phyloP scores from a whole-genome alignment of 1,284 basidiomycete species.

The Hymenochaete sp. region DNA sequence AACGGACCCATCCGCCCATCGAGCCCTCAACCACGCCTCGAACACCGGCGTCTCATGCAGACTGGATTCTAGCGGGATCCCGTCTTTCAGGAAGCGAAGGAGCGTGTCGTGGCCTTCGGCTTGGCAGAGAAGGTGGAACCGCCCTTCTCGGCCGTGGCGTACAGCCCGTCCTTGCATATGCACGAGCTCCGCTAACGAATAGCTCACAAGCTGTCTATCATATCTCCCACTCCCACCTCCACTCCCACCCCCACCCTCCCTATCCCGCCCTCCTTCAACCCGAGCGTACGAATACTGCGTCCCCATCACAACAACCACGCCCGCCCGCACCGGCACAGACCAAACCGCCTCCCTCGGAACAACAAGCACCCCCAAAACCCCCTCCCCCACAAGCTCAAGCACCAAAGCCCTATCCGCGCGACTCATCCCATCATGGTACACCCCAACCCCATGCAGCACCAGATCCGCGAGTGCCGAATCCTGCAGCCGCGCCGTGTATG shows the following conservation, averaged over 20 bases:
- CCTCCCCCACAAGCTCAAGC: slow-evolving; percentile 77
- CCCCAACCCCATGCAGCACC: slow-evolving; percentile 82
- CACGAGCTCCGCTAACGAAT: slow-evolving; percentile 73
- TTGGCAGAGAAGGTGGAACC: slow-evolving; percentile 84
- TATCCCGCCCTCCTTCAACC: slow-evolving; percentile 27
- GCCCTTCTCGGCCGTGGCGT: slow-evolving; percentile 51
- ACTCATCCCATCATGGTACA: slow-evolving; percentile 73
- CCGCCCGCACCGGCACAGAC: slow-evolving; percentile 75
- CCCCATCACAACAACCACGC: slow-evolving; percentile 83
- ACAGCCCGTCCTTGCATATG: slow-evolving; percentile 88
- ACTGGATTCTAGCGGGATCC: slow-evolving; percentile 82
- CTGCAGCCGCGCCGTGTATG: slow-evolving; percentile 51
- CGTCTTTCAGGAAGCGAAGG: slow-evolving; percentile 75
- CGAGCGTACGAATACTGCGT: slow-evolving; percentile 68
- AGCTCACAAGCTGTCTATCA: slow-evolving; percentile 71
- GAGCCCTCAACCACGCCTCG: slow-evolving; percentile 42
- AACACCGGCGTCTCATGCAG: slow-evolving; percentile 51
- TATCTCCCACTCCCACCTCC: slow-evolving; percentile 26
- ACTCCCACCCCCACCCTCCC: slow-evolving; percentile 24
- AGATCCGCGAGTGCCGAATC: slow-evolving; percentile 66
- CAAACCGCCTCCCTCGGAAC: slow-evolving; percentile 80
- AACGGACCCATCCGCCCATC: slow-evolving; percentile 28
- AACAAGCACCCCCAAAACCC: slow-evolving; percentile 76
- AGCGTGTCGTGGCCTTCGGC: slow-evolving; percentile 73
- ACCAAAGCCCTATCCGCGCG: slow-evolving; percentile 69